These are phyloP conservation scores for Psilocybe subaeruginosa DNA, from an alignment of 768 basidiomycete species.

Conservation along the genomic window DNA sequence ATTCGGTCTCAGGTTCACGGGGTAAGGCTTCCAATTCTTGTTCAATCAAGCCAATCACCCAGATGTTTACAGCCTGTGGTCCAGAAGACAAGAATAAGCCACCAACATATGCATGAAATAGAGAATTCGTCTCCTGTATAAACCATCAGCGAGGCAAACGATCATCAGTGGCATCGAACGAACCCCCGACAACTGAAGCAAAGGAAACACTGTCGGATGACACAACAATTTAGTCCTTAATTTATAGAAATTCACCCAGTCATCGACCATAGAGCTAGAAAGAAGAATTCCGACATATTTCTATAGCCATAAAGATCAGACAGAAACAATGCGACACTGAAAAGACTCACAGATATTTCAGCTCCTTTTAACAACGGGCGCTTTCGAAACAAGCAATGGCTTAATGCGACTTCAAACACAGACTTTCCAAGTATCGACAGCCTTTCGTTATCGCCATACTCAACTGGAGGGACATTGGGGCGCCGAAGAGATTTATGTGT, in stretches of 20 bases:
- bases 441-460: slow-evolving; percentile 59
- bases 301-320: slow-evolving; percentile 19
- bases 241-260: slow-evolving; percentile 52
- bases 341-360: slow-evolving; percentile 51
- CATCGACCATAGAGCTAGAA: slow-evolving; percentile 45
- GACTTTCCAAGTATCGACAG: slow-evolving; percentile 52
- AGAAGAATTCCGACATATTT: slow-evolving; percentile 37
- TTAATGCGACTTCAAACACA: slow-evolving; percentile 50
- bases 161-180: slow-evolving; percentile 20
- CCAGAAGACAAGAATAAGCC: slow-evolving; percentile 63
- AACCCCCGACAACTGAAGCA: slow-evolving; percentile 45
- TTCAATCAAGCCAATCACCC: slow-evolving; percentile 52
- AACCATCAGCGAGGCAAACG: slow-evolving; percentile 9
- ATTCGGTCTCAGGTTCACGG: slow-evolving; percentile 8
- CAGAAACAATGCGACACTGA: slow-evolving; percentile 9
- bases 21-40: slow-evolving; percentile 25
- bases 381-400: slow-evolving; percentile 48
- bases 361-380: slow-evolving; percentile 50
- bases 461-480: slow-evolving; percentile 33
- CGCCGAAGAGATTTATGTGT: slow-evolving; percentile 68
- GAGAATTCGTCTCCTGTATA: slow-evolving; percentile 45
- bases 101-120: slow-evolving; percentile 72
- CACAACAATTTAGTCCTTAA: slow-evolving; percentile 53
- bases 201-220: slow-evolving; percentile 36
- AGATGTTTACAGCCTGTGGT: slow-evolving; percentile 50